A percentile compares a stretch with the other conserved stretches of the same genome.
Conservation (phyloP, 192 early-diverging fungal species). For the Entophlyctis helioformis region DNA sequence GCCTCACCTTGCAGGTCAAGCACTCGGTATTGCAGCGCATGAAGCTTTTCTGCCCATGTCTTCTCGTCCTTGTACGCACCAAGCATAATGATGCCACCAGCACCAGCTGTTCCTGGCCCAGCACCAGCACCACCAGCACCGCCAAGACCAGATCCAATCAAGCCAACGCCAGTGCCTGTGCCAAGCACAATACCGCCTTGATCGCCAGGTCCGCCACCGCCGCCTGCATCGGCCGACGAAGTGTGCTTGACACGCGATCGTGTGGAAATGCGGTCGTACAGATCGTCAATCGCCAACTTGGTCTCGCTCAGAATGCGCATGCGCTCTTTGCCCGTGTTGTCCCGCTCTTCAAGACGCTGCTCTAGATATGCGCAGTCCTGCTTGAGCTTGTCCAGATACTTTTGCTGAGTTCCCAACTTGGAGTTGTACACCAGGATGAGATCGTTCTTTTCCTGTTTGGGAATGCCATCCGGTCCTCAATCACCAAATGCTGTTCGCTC, state of each 20-base stretch:
- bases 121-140: too few species aligned
- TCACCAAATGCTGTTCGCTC: too few species aligned
- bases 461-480: too few species aligned
- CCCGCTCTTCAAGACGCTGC: slow-evolving; percentile 32
- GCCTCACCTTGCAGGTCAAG: slow-evolving; percentile 37
- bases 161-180: not conserved
- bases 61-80: slow-evolving; percentile 19
- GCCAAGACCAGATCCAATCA: too few species aligned
- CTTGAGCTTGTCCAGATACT: slow-evolving; percentile 37
- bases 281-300: slow-evolving; percentile 50
- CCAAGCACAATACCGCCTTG: not conserved
- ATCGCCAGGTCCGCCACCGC: not conserved
- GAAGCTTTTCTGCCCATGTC: slow-evolving; percentile 32
- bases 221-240: not conserved
- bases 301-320: slow-evolving; percentile 40
- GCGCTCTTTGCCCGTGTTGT: slow-evolving; percentile 43
- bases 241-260: not conserved
- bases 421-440: slow-evolving; percentile 47
- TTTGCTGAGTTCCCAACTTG: slow-evolving; percentile 40
- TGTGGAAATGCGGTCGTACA: slow-evolving; percentile 29
- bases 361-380: slow-evolving; percentile 38
- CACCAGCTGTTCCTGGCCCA: too few species aligned
- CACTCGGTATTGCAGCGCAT: slow-evolving; percentile 38
- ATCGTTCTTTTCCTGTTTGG: slow-evolving; percentile 45
- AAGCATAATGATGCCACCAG: too few species aligned